Evolutionary conservation across 2,329 filamentous ascomycete genomes (phyloP).

Genomic region (Chlorencoelia australis): DNA sequence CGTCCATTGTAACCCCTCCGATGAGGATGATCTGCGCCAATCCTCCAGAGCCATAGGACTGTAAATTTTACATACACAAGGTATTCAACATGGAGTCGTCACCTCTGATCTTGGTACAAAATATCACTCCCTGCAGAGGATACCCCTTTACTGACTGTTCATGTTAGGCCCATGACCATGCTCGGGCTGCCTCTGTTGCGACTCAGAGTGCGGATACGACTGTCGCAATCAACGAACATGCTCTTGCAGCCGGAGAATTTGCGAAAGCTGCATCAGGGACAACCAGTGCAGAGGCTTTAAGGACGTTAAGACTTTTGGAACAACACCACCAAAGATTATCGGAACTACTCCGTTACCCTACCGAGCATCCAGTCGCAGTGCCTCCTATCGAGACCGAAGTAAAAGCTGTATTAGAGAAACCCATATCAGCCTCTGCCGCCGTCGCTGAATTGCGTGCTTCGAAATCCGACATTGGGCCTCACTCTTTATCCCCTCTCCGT

Average conservation of each 20-base stretch:
- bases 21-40: too few relatives aligned
- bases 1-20: too few relatives aligned
- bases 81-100: slow-evolving; percentile 56
- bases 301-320: slow-evolving; percentile 77
- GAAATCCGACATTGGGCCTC: slow-evolving; percentile 23
- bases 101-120: slow-evolving; percentile 51
- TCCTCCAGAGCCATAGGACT: too few relatives aligned
- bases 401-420: slow-evolving; percentile 20
- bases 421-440: slow-evolving; percentile 23
- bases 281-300: slow-evolving; percentile 59
- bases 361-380: slow-evolving; percentile 21
- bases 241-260: slow-evolving; percentile 80
- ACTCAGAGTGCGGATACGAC: slow-evolving; percentile 59
- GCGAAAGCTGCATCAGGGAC: slow-evolving; percentile 70
- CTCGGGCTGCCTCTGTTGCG: slow-evolving; percentile 70
- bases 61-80: too few relatives aligned
- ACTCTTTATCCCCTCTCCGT: slow-evolving; percentile 20
- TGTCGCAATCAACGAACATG: slow-evolving; percentile 78
- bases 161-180: slow-evolving; percentile 73
- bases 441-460: slow-evolving; percentile 25
- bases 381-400: slow-evolving; percentile 20
- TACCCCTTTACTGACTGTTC: slow-evolving; percentile 1
- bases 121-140: slow-evolving; percentile 18
- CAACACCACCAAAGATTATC: slow-evolving; percentile 79
- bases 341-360: slow-evolving; percentile 64